Evolutionary conservation across 2,329 filamentous ascomycete genomes (phyloP).

Genomic region (Ophiostoma ips): DNA sequence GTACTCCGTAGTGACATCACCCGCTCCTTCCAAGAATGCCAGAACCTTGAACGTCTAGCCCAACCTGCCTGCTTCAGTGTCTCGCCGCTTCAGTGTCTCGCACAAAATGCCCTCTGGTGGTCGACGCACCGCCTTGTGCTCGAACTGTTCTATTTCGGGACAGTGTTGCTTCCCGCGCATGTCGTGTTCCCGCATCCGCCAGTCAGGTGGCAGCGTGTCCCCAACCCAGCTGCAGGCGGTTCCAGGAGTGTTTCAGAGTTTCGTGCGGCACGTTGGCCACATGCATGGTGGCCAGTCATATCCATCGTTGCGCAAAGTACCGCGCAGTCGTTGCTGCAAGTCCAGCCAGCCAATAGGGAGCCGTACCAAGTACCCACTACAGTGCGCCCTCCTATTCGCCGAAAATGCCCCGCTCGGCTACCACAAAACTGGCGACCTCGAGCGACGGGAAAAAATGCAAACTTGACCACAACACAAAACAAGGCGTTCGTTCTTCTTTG

Average conservation of each 20-base stretch:
- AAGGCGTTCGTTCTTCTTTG: neutral
- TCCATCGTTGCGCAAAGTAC: neutral
- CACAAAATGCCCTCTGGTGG: no score
- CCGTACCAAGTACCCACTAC: neutral
- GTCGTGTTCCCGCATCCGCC: constrained; percentile 6
- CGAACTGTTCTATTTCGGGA: constrained; percentile 7
- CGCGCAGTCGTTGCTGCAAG: neutral
- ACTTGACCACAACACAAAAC: neutral
- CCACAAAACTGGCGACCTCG: constrained; percentile 1
- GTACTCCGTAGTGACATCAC: no score
- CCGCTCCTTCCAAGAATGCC: no score
- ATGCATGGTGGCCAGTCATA: neutral
- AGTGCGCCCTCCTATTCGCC: neutral
- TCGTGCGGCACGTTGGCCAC: neutral
- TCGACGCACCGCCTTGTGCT: neutral
- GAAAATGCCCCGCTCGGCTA: neutral
- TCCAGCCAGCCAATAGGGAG: neutral
- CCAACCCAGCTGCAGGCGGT: constrained; percentile 5
- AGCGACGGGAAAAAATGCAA: neutral
- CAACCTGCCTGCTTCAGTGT: no score
- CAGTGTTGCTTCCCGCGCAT: constrained; percentile 2
- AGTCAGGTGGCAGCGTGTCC: neutral
- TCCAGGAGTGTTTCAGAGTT: constrained; percentile 8
- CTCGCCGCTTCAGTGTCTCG: neutral
- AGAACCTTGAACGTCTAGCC: no score